A percentile compares a stretch with the other conserved stretches of the same genome.
These are phyloP conservation scores for Plantago major DNA, from an alignment of 257 asterid species.

Conservation along the genomic window DNA sequence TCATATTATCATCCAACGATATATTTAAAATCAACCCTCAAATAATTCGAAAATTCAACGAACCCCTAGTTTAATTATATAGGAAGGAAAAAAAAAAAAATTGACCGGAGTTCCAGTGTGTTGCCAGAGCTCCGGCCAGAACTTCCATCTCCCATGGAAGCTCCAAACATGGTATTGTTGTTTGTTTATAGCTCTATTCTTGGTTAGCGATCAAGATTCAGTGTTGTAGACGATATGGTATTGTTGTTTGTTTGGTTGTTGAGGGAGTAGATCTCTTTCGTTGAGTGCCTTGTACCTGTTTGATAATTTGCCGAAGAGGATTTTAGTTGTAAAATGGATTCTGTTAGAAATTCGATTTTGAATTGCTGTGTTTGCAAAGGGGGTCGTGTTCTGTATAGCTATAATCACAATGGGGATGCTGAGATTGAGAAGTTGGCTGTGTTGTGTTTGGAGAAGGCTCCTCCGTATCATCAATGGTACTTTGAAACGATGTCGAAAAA, in stretches of 20 bases:
- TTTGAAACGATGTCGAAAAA: conserved; percentile 41
- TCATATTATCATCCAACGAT: too few species aligned
- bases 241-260: neutral
- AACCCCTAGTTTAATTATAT: too few species aligned
- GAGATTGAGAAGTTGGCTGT: conserved; percentile 56
- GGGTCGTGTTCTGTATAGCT: conserved; percentile 35
- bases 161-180: too few species aligned
- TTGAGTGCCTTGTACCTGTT: neutral
- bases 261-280: conserved; percentile 6
- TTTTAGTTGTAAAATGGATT: conserved; percentile 26
- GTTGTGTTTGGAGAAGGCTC: conserved; percentile 59
- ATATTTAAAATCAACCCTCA: too few species aligned
- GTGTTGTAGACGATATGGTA: neutral
- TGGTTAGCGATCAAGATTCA: conserved; percentile 14
- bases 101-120: too few species aligned
- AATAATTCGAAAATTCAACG: too few species aligned
- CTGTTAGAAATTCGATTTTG: conserved; percentile 29
- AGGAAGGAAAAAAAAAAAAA: too few species aligned
- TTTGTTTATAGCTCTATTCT: conserved; percentile 15
- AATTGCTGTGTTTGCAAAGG: conserved; percentile 70
- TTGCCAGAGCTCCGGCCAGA: too few species aligned
- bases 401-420: conserved; percentile 39
- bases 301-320: conserved; percentile 4
- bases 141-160: too few species aligned
- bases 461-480: conserved; percentile 72